These are phyloP conservation scores for Erodium trifolium DNA, from an alignment of 441 rosid genomes.

Conservation along the genomic window DNA sequence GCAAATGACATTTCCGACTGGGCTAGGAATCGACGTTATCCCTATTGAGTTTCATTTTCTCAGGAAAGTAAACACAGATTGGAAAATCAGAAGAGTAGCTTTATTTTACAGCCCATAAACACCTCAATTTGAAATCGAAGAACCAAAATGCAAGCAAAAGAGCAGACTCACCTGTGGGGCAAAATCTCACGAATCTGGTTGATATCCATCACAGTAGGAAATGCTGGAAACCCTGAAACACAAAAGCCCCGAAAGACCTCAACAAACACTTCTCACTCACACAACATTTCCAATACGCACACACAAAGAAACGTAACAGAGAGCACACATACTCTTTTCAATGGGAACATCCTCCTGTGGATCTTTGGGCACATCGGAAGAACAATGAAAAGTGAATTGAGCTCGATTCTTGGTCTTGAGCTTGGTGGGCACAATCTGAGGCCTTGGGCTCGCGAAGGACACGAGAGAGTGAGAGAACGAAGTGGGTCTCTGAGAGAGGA, in stretches of 20 bases:
- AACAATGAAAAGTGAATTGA: constrained; percentile 28
- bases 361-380: constrained; percentile 34
- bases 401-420: constrained; percentile 14
- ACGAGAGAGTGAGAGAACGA: constrained; percentile 18
- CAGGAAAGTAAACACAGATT: neutral
- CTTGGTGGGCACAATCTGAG: constrained; percentile 23
- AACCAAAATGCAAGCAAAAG: neutral
- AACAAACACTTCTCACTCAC: neutral
- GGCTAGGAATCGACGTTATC: neutral
- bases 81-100: neutral
- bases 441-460: constrained; percentile 14
- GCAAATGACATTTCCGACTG: too few species aligned
- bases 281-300: too few species aligned
- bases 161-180: constrained; percentile 57
- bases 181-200: constrained; percentile 79
- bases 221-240: constrained; percentile 54
- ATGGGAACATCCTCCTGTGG: constrained; percentile 44
- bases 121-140: neutral
- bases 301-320: neutral
- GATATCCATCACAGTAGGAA: constrained; percentile 78
- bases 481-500: constrained; percentile 15
- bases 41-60: neutral
- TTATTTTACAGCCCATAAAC: neutral
- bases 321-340: constrained; percentile 41
- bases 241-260: neutral